Evolutionary conservation across 805 yeast species (phyloP), one percentile per base, ranked within the genome.

Genomic region (Wickerhamiella spandovensis): DNA sequence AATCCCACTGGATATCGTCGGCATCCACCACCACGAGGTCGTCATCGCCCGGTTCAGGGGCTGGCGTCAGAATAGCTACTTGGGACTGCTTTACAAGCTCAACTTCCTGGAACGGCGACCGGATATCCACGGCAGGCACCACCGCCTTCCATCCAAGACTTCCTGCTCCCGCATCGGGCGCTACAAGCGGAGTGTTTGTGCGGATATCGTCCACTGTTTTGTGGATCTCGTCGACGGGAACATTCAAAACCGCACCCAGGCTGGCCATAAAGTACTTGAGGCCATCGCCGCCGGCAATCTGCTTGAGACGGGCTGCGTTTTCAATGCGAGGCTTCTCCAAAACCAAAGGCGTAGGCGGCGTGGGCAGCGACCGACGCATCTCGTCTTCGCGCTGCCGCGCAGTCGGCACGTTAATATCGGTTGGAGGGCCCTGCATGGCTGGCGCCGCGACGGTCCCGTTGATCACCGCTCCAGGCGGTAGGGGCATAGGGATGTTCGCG

Each of bases 201-300:
- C 48, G 45, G 38, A 54, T 49, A n/a, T 50, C 51, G n/a, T 39
- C 45, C 12, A 49, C 38, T 8, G 52, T 35, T 3, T 24, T 30
- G 39, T 46, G 22, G 38, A 63, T 55, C 37, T 63, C 68, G 21
- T 61, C 64, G 10, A 64, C 61, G 6, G 62, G 48, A 13, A 63
- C 61, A 48, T 64, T 66, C 46, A 66, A 54, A 9, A 63, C 64
- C 17, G 67, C 64, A 4, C 66, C 68, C 25, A 66, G 58, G 20
- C 63, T 57, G 5, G 67, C 54, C 32, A 65, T 48, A 48, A 64
- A 61, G 52, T 58, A 66, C 28, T 59, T 57, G 41, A 60, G 46
- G 4, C 67, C 64, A 41, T 64, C 63, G n/a, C 61, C 51, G 15
- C 57, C 49, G 1, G 67, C 57, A 38, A 64, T 52, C 51, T 58